A percentile compares a stretch with the other conserved stretches of the same genome.
Conservation (phyloP, 2,329 filamentous ascomycete genomes). For the Claviceps lovelessii region DNA sequence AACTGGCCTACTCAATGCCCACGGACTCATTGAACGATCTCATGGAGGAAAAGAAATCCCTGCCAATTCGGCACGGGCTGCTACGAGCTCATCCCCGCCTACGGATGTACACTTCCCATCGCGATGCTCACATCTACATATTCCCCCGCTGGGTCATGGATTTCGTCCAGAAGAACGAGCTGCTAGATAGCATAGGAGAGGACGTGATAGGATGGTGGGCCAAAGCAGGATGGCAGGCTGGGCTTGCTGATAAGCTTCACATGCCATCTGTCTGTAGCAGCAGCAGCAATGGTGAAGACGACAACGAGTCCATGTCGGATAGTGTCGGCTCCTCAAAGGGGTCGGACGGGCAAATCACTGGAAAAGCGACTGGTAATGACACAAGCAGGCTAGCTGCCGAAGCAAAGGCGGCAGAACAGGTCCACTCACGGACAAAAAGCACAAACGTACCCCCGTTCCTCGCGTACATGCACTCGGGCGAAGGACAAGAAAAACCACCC, state of each 20-base stretch:
- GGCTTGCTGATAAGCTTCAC: slow-evolving; percentile 63
- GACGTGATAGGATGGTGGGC: slow-evolving; percentile 93
- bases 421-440: background rate
- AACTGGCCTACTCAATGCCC: slow-evolving; percentile 71
- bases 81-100: slow-evolving; percentile 61
- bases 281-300: slow-evolving; percentile 21
- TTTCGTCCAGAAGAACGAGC: slow-evolving; percentile 64
- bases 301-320: slow-evolving; percentile 19
- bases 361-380: background rate
- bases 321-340: slow-evolving; percentile 15
- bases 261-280: slow-evolving; percentile 45
- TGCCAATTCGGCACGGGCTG: slow-evolving; percentile 63
- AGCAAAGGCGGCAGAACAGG: background rate
- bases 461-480: slow-evolving; percentile 62
- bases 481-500: slow-evolving; percentile 31
- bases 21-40: slow-evolving; percentile 81
- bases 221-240: slow-evolving; percentile 80
- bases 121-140: slow-evolving; percentile 89
- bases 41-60: slow-evolving; percentile 56
- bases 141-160: slow-evolving; percentile 86
- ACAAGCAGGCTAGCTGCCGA: background rate
- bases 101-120: slow-evolving; percentile 67
- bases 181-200: slow-evolving; percentile 76
- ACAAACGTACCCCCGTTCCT: slow-evolving; percentile 53
- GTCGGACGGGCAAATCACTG: slow-evolving; percentile 10